These are phyloP conservation scores for Dissophora ornata DNA, from an alignment of 192 early-diverging fungal genomes.

Conservation along the genomic window DNA sequence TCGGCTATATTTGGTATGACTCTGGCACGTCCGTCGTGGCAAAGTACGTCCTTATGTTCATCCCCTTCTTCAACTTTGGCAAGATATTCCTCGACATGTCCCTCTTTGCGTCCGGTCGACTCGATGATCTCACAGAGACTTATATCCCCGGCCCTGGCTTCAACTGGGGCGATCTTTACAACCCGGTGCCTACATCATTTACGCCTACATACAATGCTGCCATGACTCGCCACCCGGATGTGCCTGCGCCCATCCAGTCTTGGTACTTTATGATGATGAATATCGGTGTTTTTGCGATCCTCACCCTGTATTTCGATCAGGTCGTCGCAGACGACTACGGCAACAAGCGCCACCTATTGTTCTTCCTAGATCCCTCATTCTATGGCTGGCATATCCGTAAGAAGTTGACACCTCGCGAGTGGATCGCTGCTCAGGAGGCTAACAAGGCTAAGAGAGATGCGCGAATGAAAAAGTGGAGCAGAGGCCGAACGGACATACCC, in stretches of 20 bases:
- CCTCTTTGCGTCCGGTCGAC: conserved; percentile 54
- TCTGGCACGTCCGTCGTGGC: conserved; percentile 25
- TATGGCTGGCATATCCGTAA: conserved; percentile 67
- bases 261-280: conserved; percentile 77
- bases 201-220: conserved; percentile 60
- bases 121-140: conserved; percentile 67
- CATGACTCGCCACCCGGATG: conserved; percentile 56
- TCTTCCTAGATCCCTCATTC: conserved; percentile 75
- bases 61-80: conserved; percentile 72
- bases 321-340: conserved; percentile 86
- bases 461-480: conserved; percentile 12
- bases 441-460: conserved; percentile 39
- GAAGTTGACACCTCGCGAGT: conserved; percentile 48
- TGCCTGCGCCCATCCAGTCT: conserved; percentile 69
- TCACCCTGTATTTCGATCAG: conserved; percentile 80
- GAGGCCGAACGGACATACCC: conserved; percentile 21
- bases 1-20: conserved; percentile 66
- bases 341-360: conserved; percentile 57
- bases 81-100: conserved; percentile 80
- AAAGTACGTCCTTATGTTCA: conserved; percentile 50
- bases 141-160: conserved; percentile 78
- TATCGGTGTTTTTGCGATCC: conserved; percentile 64
- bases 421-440: conserved; percentile 55
- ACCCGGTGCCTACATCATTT: conserved; percentile 51
- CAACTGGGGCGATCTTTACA: conserved; percentile 60